Evolutionary conservation across 2,329 filamentous ascomycete species (phyloP).

Genomic region (Fusarium fujikuroi): DNA sequence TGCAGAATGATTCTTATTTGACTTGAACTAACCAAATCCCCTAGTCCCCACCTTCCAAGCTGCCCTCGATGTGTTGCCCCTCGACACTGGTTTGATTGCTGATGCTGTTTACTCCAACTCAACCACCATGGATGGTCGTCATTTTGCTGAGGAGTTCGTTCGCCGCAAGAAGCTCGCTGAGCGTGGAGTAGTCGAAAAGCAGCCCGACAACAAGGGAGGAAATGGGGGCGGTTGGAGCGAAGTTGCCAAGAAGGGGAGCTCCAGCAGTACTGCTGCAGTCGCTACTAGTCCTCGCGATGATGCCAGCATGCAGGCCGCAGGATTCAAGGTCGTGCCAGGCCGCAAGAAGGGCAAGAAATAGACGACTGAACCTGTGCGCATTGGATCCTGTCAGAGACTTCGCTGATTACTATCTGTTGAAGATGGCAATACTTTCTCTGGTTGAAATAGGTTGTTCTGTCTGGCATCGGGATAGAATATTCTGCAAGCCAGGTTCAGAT

Average conservation of each 20-base stretch:
- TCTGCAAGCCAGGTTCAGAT: not conserved
- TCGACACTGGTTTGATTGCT: constrained; percentile 83
- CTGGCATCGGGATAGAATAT: not conserved
- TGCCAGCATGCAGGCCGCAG: constrained; percentile 60
- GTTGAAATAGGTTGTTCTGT: not conserved
- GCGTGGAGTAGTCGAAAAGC: constrained; percentile 85
- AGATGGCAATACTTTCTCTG: not conserved
- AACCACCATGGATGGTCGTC: constrained; percentile 88
- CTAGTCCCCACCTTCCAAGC: constrained; percentile 84
- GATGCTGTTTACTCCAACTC: constrained; percentile 90
- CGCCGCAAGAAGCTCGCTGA: constrained; percentile 93
- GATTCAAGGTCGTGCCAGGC: constrained; percentile 89
- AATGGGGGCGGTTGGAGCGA: constrained; percentile 86
- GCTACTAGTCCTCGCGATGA: constrained; percentile 55
- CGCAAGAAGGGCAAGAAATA: constrained; percentile 93
- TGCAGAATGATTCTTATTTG: not conserved
- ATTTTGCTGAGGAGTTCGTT: constrained; percentile 94
- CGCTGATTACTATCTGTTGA: not conserved
- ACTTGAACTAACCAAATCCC: constrained; percentile 47
- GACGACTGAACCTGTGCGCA: constrained; percentile 26
- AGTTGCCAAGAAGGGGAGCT: constrained; percentile 90
- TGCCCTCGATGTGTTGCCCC: constrained; percentile 78
- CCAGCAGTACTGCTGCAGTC: constrained; percentile 44
- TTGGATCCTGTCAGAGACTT: constrained; percentile 13
- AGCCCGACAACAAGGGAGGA: constrained; percentile 62